Percentiles rank a stretch among this genome's conserved stretches.
phyloP scores from a whole-genome alignment of 2,329 filamentous ascomycete genomes.

The Scolecobasidium constrictum region DNA sequence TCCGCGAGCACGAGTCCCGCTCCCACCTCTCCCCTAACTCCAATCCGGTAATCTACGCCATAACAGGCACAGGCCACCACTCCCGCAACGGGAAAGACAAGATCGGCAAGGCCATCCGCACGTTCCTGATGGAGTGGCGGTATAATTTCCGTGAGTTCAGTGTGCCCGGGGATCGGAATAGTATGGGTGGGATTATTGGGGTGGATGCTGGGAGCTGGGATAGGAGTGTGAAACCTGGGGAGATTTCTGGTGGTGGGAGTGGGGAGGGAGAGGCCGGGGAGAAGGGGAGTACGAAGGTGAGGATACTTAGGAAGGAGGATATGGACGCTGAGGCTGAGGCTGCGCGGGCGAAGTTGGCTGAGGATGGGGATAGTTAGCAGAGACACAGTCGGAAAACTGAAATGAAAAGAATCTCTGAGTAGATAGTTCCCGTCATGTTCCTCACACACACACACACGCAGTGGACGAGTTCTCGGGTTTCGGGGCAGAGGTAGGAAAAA shows the following conservation, averaged over 20 bases:
- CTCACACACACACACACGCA: no score
- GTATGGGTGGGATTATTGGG: slow-evolving; percentile 55
- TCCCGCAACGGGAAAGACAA: slow-evolving; percentile 99
- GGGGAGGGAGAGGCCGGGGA: slow-evolving; percentile 24
- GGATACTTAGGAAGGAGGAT: slow-evolving; percentile 23
- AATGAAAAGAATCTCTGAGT: no score
- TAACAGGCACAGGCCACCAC: slow-evolving; percentile 93
- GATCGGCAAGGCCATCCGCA: slow-evolving; percentile 84
- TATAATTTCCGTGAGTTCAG: slow-evolving; percentile 96
- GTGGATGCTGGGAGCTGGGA: slow-evolving; percentile 53
- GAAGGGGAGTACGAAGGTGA: slow-evolving; percentile 22
- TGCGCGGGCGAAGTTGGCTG: no score
- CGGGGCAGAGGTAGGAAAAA: no score
- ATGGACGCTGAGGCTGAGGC: neutral
- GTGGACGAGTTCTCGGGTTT: no score
- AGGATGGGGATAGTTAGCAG: no score
- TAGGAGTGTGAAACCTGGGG: slow-evolving; percentile 25
- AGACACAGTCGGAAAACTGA: no score
- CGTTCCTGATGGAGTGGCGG: slow-evolving; percentile 88
- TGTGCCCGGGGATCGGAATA: slow-evolving; percentile 87
- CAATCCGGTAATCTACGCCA: slow-evolving; percentile 66
- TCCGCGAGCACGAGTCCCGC: slow-evolving; percentile 60
- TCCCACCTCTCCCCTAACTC: no score
- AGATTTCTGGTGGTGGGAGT: slow-evolving; percentile 24
- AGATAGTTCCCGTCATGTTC: no score